A percentile compares a stretch with the other conserved stretches of the same genome.
Conservation (phyloP, 352 stramenopile genomes). For the Phytophthora quininea region DNA sequence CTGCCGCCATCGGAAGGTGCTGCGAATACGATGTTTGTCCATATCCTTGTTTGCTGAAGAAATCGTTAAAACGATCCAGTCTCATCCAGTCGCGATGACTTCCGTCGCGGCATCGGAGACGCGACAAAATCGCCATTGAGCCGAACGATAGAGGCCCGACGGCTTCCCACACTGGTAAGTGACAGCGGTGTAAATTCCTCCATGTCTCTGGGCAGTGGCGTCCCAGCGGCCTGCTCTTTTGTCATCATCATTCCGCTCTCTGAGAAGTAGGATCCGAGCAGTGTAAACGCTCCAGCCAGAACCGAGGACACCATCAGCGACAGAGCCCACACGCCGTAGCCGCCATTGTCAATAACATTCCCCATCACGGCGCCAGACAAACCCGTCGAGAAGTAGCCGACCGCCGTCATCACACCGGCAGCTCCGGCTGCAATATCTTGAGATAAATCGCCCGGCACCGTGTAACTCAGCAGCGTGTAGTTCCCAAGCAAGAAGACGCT, state of each 20-base stretch:
- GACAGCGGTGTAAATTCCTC: conserved; percentile 52
- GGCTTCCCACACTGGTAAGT: conserved; percentile 17
- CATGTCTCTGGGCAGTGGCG: conserved; percentile 6
- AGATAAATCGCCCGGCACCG: conserved; percentile 72
- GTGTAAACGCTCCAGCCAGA: conserved; percentile 54
- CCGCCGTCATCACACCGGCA: conserved; percentile 65
- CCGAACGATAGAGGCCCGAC: conserved; percentile 22
- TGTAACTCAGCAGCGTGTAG: conserved; percentile 79
- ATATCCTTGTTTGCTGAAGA: not conserved
- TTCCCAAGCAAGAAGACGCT: conserved; percentile 80
- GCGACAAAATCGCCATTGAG: conserved; percentile 21
- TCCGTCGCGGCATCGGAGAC: conserved; percentile 17
- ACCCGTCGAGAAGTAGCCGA: conserved; percentile 74
- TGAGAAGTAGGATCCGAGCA: conserved; percentile 54
- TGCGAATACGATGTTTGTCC: too few relatives aligned
- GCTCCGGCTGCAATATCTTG: conserved; percentile 72
- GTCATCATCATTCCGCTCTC: conserved; percentile 38
- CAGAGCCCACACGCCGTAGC: conserved; percentile 52
- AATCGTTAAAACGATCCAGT: conserved; percentile 8
- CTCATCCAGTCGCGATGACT: conserved; percentile 9
- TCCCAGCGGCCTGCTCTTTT: conserved; percentile 23
- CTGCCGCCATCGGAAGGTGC: too few relatives aligned
- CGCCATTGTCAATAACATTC: conserved; percentile 51
- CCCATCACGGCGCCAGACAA: conserved; percentile 73
- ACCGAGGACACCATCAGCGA: conserved; percentile 59